Conservation (phyloP, 2,329 filamentous ascomycete genomes). For the Scedosporium aurantiacum region DNA sequence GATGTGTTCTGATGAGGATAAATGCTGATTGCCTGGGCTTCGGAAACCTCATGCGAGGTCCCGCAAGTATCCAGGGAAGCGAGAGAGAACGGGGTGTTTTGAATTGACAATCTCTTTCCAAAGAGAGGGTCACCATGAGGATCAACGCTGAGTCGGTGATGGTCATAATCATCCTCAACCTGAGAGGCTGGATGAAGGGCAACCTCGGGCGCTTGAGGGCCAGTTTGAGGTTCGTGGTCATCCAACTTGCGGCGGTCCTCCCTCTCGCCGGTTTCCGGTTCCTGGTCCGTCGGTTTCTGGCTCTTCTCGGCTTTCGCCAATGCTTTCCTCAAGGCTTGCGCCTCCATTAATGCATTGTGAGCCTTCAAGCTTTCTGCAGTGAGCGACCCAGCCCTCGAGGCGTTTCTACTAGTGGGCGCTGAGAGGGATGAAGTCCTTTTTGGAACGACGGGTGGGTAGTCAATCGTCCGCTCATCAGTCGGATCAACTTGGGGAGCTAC, state of each 20-base stretch:
- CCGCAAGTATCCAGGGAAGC: slow-evolving; percentile 50
- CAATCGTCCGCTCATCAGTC: slow-evolving; percentile 45
- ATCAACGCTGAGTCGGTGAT: slow-evolving; percentile 30
- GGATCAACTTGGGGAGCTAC: slow-evolving; percentile 36
- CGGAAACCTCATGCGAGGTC: slow-evolving; percentile 51
- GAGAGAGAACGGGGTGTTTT: slow-evolving; percentile 52
- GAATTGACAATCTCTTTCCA: slow-evolving; percentile 39
- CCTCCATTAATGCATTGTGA: slow-evolving; percentile 30
- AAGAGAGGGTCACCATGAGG: slow-evolving; percentile 43
- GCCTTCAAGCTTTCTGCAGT: slow-evolving; percentile 47
- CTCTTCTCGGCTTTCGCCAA: slow-evolving; percentile 3
- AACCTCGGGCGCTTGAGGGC: not conserved
- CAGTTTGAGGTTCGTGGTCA: not conserved
- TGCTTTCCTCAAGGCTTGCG: not conserved
- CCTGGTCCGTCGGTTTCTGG: not conserved
- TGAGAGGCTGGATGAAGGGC: not conserved
- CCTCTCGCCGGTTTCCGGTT: not conserved
- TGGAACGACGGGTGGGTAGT: slow-evolving; percentile 48
- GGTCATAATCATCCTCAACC: not conserved
- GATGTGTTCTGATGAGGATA: slow-evolving; percentile 56
- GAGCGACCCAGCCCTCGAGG: slow-evolving; percentile 41
- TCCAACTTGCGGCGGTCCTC: not conserved
- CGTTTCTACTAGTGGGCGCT: slow-evolving; percentile 49
- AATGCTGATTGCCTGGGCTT: slow-evolving; percentile 51
- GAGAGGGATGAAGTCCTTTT: slow-evolving; percentile 49